Evolutionary conservation across 1,139 yeast species (phyloP).

Genomic region (Candida tetrigidarum): DNA sequence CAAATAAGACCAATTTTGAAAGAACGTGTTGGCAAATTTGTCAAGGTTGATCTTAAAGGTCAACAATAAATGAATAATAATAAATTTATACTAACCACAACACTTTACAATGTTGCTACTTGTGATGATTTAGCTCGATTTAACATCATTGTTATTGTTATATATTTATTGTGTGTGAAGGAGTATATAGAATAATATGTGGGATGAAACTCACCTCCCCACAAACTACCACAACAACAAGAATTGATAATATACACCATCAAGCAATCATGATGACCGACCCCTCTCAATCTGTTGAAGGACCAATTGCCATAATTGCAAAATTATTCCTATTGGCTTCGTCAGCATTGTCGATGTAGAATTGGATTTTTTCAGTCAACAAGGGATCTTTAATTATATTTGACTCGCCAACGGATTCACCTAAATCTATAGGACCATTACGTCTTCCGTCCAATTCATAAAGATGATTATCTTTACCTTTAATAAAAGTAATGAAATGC

Average conservation of each 20-base stretch:
- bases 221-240: too few species aligned
- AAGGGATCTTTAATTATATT: constrained; percentile 57
- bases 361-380: constrained; percentile 59
- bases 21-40: background rate
- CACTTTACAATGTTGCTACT: too few species aligned
- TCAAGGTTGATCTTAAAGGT: constrained; percentile 86
- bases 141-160: background rate
- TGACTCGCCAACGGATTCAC: constrained; percentile 30
- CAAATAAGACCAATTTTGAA: background rate
- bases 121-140: background rate
- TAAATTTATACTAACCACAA: constrained; percentile 13
- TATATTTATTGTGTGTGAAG: background rate
- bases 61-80: constrained; percentile 51
- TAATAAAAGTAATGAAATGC: constrained; percentile 81
- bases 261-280: too few species aligned
- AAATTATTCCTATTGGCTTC: constrained; percentile 63
- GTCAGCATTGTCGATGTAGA: constrained; percentile 66
- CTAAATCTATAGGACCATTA: constrained; percentile 73
- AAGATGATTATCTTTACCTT: constrained; percentile 58
- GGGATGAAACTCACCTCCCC: too few species aligned
- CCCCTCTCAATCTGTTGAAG: constrained; percentile 44
- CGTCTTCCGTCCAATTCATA: constrained; percentile 93
- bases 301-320: constrained; percentile 71
- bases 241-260: background rate
- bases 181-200: background rate